Evolutionary conservation across 164 flowering plant species (phyloP), one percentile per base, ranked within the genome.

Genomic region (Magnolia changhungtana): DNA sequence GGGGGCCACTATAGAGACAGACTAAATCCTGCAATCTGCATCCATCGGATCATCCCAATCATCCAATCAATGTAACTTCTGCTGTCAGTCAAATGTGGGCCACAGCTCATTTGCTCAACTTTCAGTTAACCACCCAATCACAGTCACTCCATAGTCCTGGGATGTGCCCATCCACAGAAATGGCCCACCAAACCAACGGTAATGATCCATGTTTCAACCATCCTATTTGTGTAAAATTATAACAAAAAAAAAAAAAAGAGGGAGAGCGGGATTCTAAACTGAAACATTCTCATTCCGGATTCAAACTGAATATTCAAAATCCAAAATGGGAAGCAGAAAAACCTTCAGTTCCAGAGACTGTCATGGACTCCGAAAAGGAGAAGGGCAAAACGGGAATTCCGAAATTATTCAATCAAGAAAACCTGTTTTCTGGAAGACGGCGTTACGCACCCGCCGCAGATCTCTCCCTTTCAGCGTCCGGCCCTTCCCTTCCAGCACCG

Each of bases 381-480:
- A 55, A 55, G 0, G 11, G 61, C 16, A 11, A 55, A 55, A 65
- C 67, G 67, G 49, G 72, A 65, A 75, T 70, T 20, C 23, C 58
- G n/a, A 0, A 27, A 65, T 3, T 50, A 58, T 2, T 87, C 83
- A 92, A 81, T 90, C 92, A 65, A 90, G 85, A 82, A 93, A 93
- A 64, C 96, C 96, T 76, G 98, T 93, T 77, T 80, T 69, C 37
- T 87, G 87, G 86, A 84, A 90, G 67, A 91, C 86, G 16, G 93
- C 94, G 66, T 93, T 90, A 24, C 98, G 83, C 31, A 91, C 96
- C 81, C 82, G 90, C 4, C 92, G 82, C 24, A 91, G 85, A 90
- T 93, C 98, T 72, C 98, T 86, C 72, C 98, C 98, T 75, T 93
- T 93, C 74, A 93, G 78, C 1, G 98, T 93, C 83, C 98, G 86